Conservation (phyloP, 164 flowering plant species). For the Sextonia rubra region DNA sequence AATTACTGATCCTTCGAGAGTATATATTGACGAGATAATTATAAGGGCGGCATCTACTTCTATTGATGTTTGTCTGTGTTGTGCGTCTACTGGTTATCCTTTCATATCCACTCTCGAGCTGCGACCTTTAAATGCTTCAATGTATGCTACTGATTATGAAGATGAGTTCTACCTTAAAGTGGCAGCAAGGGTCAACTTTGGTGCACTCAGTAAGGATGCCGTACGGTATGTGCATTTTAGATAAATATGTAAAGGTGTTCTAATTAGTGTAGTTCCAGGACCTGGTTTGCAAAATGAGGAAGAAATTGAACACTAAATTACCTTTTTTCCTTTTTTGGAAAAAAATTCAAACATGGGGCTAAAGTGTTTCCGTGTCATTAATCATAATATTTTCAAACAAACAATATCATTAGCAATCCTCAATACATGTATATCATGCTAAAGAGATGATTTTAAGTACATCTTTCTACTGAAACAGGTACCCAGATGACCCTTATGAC, state of each 20-base stretch:
- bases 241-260: neutral
- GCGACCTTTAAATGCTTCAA: conserved; percentile 76
- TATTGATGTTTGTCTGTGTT: conserved; percentile 73
- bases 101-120: conserved; percentile 92
- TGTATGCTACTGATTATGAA: conserved; percentile 91
- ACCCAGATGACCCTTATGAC: conserved; percentile 97
- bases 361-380: neutral
- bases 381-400: neutral
- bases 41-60: conserved; percentile 66
- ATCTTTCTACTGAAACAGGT: conserved; percentile 43
- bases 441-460: neutral
- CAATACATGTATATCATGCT: neutral
- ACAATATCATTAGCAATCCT: neutral
- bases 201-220: conserved; percentile 53
- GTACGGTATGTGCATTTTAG: conserved; percentile 43
- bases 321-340: neutral
- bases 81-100: conserved; percentile 85
- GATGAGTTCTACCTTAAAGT: conserved; percentile 69
- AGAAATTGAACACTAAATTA: neutral
- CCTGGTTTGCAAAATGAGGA: no score
- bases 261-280: no score
- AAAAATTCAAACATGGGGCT: neutral
- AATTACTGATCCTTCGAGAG: conserved; percentile 54
- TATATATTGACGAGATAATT: conserved; percentile 74
- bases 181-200: conserved; percentile 87